phyloP scores from a whole-genome alignment of 768 basidiomycete genomes.

The Leccinum aurantiacum region DNA sequence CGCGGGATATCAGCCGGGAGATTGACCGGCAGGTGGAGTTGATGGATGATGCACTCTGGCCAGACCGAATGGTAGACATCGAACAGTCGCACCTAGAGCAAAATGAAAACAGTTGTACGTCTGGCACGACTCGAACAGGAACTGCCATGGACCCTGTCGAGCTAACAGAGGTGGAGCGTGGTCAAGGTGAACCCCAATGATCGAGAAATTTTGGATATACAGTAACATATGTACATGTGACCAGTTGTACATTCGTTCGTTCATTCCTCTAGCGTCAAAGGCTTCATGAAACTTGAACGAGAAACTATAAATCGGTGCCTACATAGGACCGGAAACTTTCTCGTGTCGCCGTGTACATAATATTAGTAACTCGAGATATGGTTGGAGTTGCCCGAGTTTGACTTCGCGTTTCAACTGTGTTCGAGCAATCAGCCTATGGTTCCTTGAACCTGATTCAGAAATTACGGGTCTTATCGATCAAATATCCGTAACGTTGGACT shows the following conservation, averaged over 20 bases:
- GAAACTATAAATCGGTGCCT: no score
- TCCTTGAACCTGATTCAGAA: not conserved
- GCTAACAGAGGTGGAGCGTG: not conserved
- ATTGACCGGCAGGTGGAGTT: not conserved
- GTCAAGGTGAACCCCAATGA: not conserved
- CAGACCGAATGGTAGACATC: not conserved
- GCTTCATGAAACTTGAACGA: no score
- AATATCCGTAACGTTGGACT: not conserved
- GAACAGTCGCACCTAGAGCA: not conserved
- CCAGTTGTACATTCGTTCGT: no score
- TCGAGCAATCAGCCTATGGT: not conserved
- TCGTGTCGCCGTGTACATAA: no score
- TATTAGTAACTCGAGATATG: no score
- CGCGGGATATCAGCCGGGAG: conserved; percentile 8
- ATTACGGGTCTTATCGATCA: not conserved
- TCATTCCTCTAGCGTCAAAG: no score
- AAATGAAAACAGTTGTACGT: not conserved
- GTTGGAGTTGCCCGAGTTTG: no score
- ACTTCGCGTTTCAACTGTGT: no score
- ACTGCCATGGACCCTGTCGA: not conserved
- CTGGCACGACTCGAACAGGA: not conserved
- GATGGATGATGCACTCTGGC: not conserved
- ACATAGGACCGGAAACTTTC: no score
- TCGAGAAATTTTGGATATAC: no score
- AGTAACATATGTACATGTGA: no score